Base-by-base conservation (phyloP, 768 basidiomycete genomes). In the Trametes cinnabarina region DNA sequence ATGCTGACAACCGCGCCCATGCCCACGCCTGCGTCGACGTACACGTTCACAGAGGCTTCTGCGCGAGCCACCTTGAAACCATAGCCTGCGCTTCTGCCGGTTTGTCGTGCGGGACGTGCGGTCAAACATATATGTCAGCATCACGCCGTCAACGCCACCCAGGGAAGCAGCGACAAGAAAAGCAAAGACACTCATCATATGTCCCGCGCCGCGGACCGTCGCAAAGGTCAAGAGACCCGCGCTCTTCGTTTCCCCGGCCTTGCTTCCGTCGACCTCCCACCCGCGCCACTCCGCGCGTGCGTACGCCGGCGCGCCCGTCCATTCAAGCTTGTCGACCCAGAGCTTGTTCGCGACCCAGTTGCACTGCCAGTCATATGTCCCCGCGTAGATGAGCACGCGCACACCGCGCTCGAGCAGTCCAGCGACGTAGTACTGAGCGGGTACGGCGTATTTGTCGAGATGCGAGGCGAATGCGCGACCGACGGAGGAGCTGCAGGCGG, bases 361-460 rank as follows among this genome's bases (percentile, higher is more conserved):
- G 67, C 88, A 91, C 60, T 86, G 86, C 86, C 87, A 90, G 65
- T 89, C 87, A 61, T 85, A 86, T 42, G 83, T 86, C 19, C 88
- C 88, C 0, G 85, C 85, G 61, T 90, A 90, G 46, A 88, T 84
- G 40, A 93, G 77, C 34, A 90, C 74, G 5, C 85, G 82, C 19
- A 94, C 72, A 0, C 86, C 87, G n/a, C 89, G 81, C 57, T 93
- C 90, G 9, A 93, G 80, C 37, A 93, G 80, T 0, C 78, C 80
- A 0, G 83, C 76, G 58, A 90, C 83, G 66, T 90, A 86, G 74
- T 84, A 72, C 70, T 86, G 79, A 41, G 87, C 78, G 59, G 82
- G 77, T 14, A 76, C 73, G 12, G 70, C 73, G 75, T 77, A 84
- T 67, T 83, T 86, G 70, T 91, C 89, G 65, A 86, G 72, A 57